Conservation (phyloP, 2,329 filamentous ascomycete genomes). For the Colletotrichum tanaceti region DNA sequence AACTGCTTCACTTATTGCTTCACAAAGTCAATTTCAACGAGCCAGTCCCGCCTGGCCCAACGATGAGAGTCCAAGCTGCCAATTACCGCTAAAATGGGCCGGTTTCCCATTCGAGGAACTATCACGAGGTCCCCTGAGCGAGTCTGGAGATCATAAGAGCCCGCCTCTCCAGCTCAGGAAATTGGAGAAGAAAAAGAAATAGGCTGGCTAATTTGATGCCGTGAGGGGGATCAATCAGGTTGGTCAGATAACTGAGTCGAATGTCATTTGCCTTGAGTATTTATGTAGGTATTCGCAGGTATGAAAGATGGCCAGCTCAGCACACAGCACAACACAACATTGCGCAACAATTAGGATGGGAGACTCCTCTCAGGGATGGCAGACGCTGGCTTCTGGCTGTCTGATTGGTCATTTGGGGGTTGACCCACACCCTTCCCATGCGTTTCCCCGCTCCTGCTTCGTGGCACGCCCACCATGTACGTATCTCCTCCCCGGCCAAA, state of each 20-base stretch:
- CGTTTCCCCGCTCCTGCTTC: slow-evolving; percentile 36
- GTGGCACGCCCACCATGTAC: slow-evolving; percentile 28
- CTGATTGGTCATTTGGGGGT: background rate
- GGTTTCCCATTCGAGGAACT: slow-evolving; percentile 5
- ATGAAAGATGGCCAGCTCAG: slow-evolving; percentile 23
- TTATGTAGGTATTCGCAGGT: background rate
- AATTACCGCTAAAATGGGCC: background rate
- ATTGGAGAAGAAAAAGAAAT: slow-evolving; percentile 28
- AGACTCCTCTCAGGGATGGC: background rate
- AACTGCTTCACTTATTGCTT: slow-evolving; percentile 5
- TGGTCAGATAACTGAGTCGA: slow-evolving; percentile 30
- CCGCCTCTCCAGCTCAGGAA: slow-evolving; percentile 22
- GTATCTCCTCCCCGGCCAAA: slow-evolving; percentile 31
- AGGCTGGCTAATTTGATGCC: slow-evolving; percentile 19
- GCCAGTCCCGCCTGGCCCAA: slow-evolving; percentile 2
- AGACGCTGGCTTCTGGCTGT: slow-evolving; percentile 18
- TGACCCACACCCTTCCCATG: slow-evolving; percentile 29
- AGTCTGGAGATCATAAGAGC: slow-evolving; percentile 18
- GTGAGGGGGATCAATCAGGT: slow-evolving; percentile 11
- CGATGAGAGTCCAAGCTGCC: background rate
- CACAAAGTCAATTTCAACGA: slow-evolving; percentile 2
- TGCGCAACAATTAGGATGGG: slow-evolving; percentile 4
- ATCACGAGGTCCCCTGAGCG: background rate
- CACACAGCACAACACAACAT: slow-evolving; percentile 18
- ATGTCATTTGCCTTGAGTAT: slow-evolving; percentile 31